A percentile compares a stretch with the other conserved stretches of the same genome.
phyloP scores from a whole-genome alignment of 305 asterid genomes.

The Fraxinus velutina region DNA sequence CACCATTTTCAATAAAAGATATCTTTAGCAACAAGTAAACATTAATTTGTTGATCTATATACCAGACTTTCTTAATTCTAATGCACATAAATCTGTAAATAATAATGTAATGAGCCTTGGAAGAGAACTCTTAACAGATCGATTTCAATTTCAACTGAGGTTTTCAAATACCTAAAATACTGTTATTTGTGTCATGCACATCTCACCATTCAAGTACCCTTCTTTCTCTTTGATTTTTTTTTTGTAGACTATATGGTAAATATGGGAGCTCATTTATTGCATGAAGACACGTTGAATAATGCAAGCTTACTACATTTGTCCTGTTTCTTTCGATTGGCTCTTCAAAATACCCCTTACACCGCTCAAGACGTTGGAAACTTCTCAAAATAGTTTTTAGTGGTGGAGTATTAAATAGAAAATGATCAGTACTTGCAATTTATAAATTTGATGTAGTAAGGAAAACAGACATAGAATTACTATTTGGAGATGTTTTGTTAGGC shows the following conservation, averaged over 20 bases:
- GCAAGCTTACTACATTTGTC: not conserved
- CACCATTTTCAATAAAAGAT: not conserved
- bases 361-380: not conserved
- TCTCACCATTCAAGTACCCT: not conserved
- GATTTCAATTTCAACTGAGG: not conserved
- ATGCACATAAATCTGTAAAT: not conserved
- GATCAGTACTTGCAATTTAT: not conserved
- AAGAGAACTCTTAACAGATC: not conserved
- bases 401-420: not conserved
- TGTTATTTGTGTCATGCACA: not conserved
- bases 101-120: not conserved
- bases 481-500: not conserved
- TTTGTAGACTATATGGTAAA: not conserved
- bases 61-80: not conserved
- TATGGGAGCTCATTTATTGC: not conserved
- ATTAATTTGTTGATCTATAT: not conserved
- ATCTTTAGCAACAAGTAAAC: not conserved
- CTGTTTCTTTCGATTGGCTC: not conserved
- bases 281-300: not conserved
- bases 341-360: not conserved
- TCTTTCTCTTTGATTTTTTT: not conserved
- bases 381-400: not conserved
- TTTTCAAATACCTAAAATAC: not conserved
- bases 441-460: not conserved
- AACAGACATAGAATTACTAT: not conserved